Evolutionary conservation across 768 basidiomycete genomes (phyloP).

Genomic region (Butyriboletus loyo): DNA sequence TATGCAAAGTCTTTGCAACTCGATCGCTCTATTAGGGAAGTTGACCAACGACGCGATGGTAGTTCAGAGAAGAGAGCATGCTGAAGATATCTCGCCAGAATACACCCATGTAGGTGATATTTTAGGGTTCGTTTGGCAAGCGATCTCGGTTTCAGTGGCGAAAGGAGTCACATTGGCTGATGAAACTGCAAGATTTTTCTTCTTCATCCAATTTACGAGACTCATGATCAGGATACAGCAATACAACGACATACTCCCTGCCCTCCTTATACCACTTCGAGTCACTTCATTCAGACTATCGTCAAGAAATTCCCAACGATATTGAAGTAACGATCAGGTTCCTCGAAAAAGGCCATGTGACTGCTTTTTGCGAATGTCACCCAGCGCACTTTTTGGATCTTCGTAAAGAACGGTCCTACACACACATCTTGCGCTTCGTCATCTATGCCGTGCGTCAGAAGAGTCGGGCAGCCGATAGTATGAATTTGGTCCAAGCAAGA

Average conservation of each 20-base stretch:
- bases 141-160: no score
- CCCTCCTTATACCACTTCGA: background rate
- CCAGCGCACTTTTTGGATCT: constrained; percentile 36
- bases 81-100: background rate
- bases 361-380: constrained; percentile 28
- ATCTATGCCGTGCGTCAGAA: constrained; percentile 38
- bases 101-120: background rate
- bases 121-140: background rate
- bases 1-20: background rate
- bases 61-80: background rate
- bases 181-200: no score
- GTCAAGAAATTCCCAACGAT: constrained; percentile 17
- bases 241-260: background rate
- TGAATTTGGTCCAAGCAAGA: constrained; percentile 42
- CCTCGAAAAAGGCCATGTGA: constrained; percentile 16
- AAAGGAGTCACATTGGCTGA: no score
- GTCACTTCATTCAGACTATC: background rate
- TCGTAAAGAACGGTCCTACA: constrained; percentile 32
- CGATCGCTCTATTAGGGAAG: background rate
- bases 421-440: constrained; percentile 39
- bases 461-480: constrained; percentile 37
- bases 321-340: constrained; percentile 19
- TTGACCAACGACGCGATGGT: no score
- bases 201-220: background rate
- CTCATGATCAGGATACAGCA: background rate